A percentile compares a stretch with the other conserved stretches of the same genome.
Conservation (phyloP, 768 basidiomycete species). For the Pleurotus ostreatus region DNA sequence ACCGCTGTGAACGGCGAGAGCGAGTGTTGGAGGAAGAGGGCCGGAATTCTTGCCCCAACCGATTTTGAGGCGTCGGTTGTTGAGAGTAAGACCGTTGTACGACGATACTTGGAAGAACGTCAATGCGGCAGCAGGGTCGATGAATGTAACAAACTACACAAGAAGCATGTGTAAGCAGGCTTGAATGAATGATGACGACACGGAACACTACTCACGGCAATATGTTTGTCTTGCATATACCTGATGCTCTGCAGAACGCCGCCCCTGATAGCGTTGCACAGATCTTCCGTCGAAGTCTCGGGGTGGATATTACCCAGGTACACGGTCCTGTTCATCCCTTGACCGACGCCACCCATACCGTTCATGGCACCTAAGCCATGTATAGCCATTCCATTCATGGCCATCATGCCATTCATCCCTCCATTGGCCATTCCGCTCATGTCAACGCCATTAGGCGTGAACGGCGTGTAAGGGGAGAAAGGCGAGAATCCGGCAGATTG, state of each 20-base stretch:
- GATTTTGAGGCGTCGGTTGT: slow-evolving; percentile 91
- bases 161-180: slow-evolving; percentile 11
- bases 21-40: slow-evolving; percentile 76
- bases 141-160: slow-evolving; percentile 88
- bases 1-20: slow-evolving; percentile 86
- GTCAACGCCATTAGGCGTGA: slow-evolving; percentile 43
- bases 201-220: slow-evolving; percentile 61
- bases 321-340: slow-evolving; percentile 85
- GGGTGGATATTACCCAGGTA: slow-evolving; percentile 97
- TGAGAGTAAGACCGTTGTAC: slow-evolving; percentile 84
- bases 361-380: slow-evolving; percentile 16
- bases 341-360: slow-evolving; percentile 23
- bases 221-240: slow-evolving; percentile 96
- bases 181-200: not conserved
- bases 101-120: slow-evolving; percentile 93
- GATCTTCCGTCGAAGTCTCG: slow-evolving; percentile 90
- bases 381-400: too few relatives aligned
- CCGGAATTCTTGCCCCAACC: slow-evolving; percentile 98
- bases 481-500: slow-evolving; percentile 34
- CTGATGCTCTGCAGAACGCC: slow-evolving; percentile 93
- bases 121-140: slow-evolving; percentile 89
- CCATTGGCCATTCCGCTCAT: slow-evolving; percentile 27
- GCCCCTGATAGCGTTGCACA: slow-evolving; percentile 96
- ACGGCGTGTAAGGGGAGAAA: slow-evolving; percentile 52
- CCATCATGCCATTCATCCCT: slow-evolving; percentile 10